Evolutionary conservation across 177 flowering plant species (phyloP), one percentile per base, ranked within the genome.

Genomic region (Vitis hybrid): DNA sequence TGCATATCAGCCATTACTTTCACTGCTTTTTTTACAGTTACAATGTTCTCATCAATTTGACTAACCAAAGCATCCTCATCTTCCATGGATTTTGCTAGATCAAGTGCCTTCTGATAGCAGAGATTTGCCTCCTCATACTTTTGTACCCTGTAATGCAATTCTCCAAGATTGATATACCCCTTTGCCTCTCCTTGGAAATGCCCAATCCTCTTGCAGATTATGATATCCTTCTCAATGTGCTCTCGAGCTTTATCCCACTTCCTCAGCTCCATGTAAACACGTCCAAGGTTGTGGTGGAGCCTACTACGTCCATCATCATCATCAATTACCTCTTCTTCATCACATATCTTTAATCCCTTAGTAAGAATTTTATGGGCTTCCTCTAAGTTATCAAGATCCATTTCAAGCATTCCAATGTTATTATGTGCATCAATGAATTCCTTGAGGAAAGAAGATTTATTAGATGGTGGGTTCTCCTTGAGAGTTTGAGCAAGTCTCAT

Each of bases 131-230:
- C 97, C 13, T 88, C 88, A 64, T 88, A 96, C 75, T 80, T 90
- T 62, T 90, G 97, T 68, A 65, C 78, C 70, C 86, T 83, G 74
- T 83, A 83, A 78, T 88, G 89, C 80, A 92, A 75, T 75, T 90
- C 97, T 56, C 97, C 99, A 13, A 89, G 95, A 84, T 96, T 96
- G 49, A 93, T 88, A 67, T 86, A 96, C 26, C 99, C 99, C 65
- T 93, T 96, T 64, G 98, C 97, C 84, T 96, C 98, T 57, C 99
- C 99, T 78, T 90, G 92, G 31, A 75, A 62, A 72, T 93, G 98
- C 20, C 79, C 81, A 70, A 96, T 92, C 58, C 72, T 83, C 58
- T 85, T 78, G 76, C 99, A 96, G 22, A 96, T 96, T 26, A 70
- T 39, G n/a, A 96, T 90, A 68, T 96, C 98, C 76, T 78, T 86